Evolutionary conservation across 176 grass and related monocot species (phyloP).

Genomic region (Chrysopogon serrulatus): DNA sequence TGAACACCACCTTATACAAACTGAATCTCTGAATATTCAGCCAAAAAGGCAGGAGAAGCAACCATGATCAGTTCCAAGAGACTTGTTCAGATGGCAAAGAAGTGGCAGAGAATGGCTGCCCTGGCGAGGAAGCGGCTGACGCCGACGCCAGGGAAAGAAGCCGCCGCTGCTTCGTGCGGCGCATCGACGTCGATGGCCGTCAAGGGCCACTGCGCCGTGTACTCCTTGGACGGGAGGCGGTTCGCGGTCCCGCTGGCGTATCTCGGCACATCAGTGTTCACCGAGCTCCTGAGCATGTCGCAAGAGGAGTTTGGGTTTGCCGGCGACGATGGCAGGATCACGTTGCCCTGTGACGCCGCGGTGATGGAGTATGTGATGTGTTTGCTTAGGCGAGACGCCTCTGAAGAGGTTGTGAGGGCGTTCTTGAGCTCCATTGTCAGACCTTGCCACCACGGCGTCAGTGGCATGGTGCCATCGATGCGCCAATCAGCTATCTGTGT

Average conservation of each 20-base stretch:
- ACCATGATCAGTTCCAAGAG: slow-evolving; percentile 39
- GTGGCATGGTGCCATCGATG: not conserved
- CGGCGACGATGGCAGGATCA: slow-evolving; percentile 14
- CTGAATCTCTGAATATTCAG: not conserved
- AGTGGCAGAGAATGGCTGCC: slow-evolving; percentile 26
- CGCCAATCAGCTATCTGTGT: not conserved
- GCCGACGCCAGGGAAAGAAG: not conserved
- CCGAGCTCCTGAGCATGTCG: slow-evolving; percentile 41
- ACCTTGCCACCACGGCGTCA: slow-evolving; percentile 3
- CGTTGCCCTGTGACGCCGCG: slow-evolving; percentile 30
- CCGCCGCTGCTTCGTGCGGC: not conserved
- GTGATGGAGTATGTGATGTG: slow-evolving; percentile 44
- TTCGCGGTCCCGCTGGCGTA: slow-evolving; percentile 49
- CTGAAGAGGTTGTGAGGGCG: slow-evolving; percentile 7
- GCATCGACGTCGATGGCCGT: not conserved
- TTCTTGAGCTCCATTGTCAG: slow-evolving; percentile 37
- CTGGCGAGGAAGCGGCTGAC: slow-evolving; percentile 26
- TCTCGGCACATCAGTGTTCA: slow-evolving; percentile 23
- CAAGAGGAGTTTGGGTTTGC: slow-evolving; percentile 46
- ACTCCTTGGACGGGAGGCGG: slow-evolving; percentile 5
- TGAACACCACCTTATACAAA: not conserved
- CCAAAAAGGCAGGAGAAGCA: not conserved
- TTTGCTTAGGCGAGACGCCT: slow-evolving; percentile 33
- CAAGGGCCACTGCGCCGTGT: slow-evolving; percentile 50
- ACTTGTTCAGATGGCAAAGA: slow-evolving; percentile 39